Conservation (phyloP, 192 early-diverging fungal genomes). For the Helicostylum pulchrum region DNA sequence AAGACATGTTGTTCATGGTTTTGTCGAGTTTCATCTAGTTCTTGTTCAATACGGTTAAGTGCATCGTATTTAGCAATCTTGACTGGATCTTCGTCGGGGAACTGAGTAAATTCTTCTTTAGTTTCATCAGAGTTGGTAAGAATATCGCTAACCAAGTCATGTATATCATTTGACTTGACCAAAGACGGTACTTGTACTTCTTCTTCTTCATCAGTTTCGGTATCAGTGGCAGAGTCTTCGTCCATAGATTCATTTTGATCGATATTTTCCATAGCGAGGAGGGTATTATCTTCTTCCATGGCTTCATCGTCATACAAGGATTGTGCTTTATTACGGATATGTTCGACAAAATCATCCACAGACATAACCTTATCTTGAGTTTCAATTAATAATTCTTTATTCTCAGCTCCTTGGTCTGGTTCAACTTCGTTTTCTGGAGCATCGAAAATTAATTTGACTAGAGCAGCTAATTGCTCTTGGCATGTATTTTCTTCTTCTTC, state of each 20-base stretch:
- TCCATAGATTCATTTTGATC: slow-evolving; percentile 7
- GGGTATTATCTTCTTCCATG: slow-evolving; percentile 6
- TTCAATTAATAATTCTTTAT: background rate
- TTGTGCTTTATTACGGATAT: background rate
- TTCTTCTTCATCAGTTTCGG: background rate
- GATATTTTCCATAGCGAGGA: background rate
- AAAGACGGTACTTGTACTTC: background rate
- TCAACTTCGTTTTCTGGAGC: background rate
- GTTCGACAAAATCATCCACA: slow-evolving; percentile 5
- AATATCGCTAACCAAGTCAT: background rate
- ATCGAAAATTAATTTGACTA: background rate
- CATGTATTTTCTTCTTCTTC: background rate
- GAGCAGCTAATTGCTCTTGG: background rate
- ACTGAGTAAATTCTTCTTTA: background rate
- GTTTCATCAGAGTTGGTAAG: no score
- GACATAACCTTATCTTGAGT: background rate
- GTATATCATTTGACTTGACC: background rate
- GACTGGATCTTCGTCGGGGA: slow-evolving; percentile 6
- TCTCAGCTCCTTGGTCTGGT: background rate
- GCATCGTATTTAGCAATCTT: slow-evolving; percentile 12
- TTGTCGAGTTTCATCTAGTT: slow-evolving; percentile 8
- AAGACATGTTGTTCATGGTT: background rate
- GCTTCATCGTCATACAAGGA: background rate
- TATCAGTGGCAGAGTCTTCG: background rate
- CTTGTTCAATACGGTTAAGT: slow-evolving; percentile 7